These are phyloP conservation scores for Rhynchosporium agropyri DNA, from an alignment of 2,329 filamentous ascomycete genomes.

Conservation along the genomic window DNA sequence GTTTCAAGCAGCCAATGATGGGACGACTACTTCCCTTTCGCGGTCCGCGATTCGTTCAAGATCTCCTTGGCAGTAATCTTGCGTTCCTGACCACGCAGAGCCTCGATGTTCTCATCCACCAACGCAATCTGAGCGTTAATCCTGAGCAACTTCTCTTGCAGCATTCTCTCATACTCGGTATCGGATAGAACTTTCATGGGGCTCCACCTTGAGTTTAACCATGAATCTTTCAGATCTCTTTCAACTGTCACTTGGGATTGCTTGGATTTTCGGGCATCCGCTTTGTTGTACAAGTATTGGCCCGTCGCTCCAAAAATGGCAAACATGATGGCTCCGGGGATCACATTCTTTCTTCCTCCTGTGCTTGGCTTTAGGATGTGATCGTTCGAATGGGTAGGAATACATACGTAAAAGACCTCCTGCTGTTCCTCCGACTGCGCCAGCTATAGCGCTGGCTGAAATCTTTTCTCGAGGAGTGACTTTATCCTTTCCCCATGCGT, in stretches of 20 bases:
- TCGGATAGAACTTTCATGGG: constrained; percentile 72
- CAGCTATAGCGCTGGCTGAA: constrained; percentile 70
- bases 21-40: constrained; percentile 11
- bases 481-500: constrained; percentile 47
- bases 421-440: constrained; percentile 68
- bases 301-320: constrained; percentile 58
- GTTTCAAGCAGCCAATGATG: background rate
- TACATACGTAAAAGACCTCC: constrained; percentile 57
- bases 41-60: constrained; percentile 4
- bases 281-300: constrained; percentile 56
- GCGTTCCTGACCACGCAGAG: constrained; percentile 42
- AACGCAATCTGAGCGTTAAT: constrained; percentile 78
- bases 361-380: constrained; percentile 34
- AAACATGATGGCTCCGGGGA: constrained; percentile 63
- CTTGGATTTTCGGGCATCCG: constrained; percentile 46
- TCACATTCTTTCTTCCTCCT: constrained; percentile 56
- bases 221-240: constrained; percentile 44
- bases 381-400: constrained; percentile 1
- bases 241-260: constrained; percentile 14
- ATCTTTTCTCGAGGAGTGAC: constrained; percentile 61
- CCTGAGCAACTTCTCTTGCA: constrained; percentile 70
- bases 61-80: constrained; percentile 18
- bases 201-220: constrained; percentile 66
- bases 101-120: constrained; percentile 73
- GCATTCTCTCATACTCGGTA: constrained; percentile 70